phyloP scores from a whole-genome alignment of 2,329 filamentous ascomycete species.

The Hypomyces rosellus region DNA sequence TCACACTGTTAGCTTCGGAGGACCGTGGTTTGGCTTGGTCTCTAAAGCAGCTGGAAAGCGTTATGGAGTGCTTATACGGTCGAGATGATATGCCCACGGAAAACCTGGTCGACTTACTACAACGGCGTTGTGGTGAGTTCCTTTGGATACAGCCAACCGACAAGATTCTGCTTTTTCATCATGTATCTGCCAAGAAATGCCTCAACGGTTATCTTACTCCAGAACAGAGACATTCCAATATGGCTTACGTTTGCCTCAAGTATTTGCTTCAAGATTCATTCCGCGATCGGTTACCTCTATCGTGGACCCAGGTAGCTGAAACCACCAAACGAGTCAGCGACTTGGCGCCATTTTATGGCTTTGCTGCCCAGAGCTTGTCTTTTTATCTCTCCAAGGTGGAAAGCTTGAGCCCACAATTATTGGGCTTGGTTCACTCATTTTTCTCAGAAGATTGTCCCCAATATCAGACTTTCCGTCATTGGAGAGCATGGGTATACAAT shows the following conservation, averaged over 20 bases:
- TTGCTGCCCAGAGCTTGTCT: slow-evolving; percentile 14
- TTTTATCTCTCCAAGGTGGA: slow-evolving; percentile 9
- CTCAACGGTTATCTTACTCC: slow-evolving; percentile 8
- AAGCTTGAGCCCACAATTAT: slow-evolving; percentile 7
- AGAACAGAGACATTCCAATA: slow-evolving; percentile 14
- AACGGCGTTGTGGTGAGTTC: slow-evolving; percentile 4
- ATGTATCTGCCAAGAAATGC: slow-evolving; percentile 8
- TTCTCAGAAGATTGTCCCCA: slow-evolving; percentile 11
- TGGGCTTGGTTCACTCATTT: slow-evolving; percentile 10
- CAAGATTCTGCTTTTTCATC: slow-evolving; percentile 3
- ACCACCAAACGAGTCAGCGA: background rate
- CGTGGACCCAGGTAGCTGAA: background rate
- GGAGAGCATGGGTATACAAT: slow-evolving; percentile 4
- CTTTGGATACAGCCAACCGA: slow-evolving; percentile 6
- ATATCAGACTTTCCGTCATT: slow-evolving; percentile 14
- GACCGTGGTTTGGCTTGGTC: slow-evolving; percentile 1
- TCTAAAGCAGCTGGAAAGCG: slow-evolving; percentile 4
- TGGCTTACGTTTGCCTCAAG: slow-evolving; percentile 16
- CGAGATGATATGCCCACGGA: background rate
- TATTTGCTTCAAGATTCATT: slow-evolving; percentile 14
- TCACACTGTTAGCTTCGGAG: slow-evolving; percentile 10
- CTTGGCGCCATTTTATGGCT: slow-evolving; percentile 13
- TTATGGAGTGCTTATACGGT: slow-evolving; percentile 7
- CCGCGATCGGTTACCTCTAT: slow-evolving; percentile 1
- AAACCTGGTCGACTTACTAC: slow-evolving; percentile 3